A percentile compares a stretch with the other conserved stretches of the same genome.
These are phyloP conservation scores for Ogataea saltuana DNA, from an alignment of 805 yeast genomes.

Conservation along the genomic window DNA sequence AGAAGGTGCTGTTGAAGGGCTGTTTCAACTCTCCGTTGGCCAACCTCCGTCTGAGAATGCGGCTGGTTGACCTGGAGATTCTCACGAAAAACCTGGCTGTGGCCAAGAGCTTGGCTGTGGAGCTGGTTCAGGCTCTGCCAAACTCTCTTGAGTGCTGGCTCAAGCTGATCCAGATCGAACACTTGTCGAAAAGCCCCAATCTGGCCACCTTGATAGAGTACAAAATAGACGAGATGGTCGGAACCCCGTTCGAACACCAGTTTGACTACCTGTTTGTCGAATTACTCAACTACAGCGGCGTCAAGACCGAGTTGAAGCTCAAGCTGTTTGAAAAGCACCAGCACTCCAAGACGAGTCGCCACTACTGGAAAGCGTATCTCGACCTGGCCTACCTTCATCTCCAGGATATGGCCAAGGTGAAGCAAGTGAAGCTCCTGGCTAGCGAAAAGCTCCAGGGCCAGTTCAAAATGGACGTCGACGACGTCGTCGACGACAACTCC, in stretches of 20 bases:
- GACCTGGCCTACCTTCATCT: constrained; percentile 22
- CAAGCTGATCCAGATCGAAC: constrained; percentile 46
- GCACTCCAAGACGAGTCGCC: constrained; percentile 19
- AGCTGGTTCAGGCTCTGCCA: constrained; percentile 30
- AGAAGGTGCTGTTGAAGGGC: constrained; percentile 40
- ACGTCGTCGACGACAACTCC: constrained; percentile 8
- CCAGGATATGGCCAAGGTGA: constrained; percentile 13
- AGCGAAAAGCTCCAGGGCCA: constrained; percentile 2
- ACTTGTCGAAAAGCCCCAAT: constrained; percentile 32
- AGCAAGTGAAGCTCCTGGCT: constrained; percentile 11
- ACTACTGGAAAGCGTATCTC: constrained; percentile 30
- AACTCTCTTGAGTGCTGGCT: constrained; percentile 40
- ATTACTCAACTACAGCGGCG: constrained; percentile 29
- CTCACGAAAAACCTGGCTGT: constrained; percentile 36
- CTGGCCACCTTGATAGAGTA: constrained; percentile 32
- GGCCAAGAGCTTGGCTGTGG: constrained; percentile 40
- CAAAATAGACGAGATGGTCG: constrained; percentile 28
- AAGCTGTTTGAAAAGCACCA: constrained; percentile 32
- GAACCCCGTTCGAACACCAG: constrained; percentile 29
- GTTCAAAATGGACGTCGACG: constrained; percentile 6
- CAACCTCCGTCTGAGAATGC: constrained; percentile 37
- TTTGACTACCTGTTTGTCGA: constrained; percentile 41
- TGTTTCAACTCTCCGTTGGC: constrained; percentile 30
- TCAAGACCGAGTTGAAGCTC: constrained; percentile 23
- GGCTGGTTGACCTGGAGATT: constrained; percentile 47